Base-by-base conservation (phyloP, 2,329 filamentous ascomycete genomes). In the Exophiala dermatitidis region DNA sequence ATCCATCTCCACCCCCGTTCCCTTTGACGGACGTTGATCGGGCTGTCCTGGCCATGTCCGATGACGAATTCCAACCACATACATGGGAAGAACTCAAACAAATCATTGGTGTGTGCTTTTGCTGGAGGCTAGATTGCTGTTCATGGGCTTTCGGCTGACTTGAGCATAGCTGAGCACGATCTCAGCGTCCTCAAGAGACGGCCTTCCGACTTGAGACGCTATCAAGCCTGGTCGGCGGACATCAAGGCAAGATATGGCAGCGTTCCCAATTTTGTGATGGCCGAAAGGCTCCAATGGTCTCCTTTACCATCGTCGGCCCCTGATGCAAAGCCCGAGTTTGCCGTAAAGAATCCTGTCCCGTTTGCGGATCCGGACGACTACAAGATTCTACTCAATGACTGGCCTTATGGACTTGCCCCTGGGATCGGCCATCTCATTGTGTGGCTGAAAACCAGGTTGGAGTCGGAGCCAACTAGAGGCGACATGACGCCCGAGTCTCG, bases 351-450 rank as follows among this genome's bases (percentile, higher is more conserved):
- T 55, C 61, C 69, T 7, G 69, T 66, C 3, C 80, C 81, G 0
- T 83, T 84, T 64, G 74, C 72, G 44, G 71, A 81, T 60, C 59
- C 69, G 6, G 63, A 65, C 33, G 81, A 84, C 66, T 83, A 76
- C 66, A 73, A 69, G 52, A 77, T 83, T 50, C 69, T 83, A 44
- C 69, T 70, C 41, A 84, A 84, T 62, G 81, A 84, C 65, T 84
- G 81, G 81, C 78, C 79, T 1, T 84, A 84, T 65, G 80, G 79
- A 2, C 62, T 83, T 12, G 74, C 69, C 1, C 63, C 70, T 1
- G 78, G 76, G 2, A 79, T 84, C 57, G 67, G 63, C 10, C 81
- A 84, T 63, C 66, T 84, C 0, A 69, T 78, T 4, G 75, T 83
- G 28, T 84, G 81, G 81, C 65, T 74, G 32, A 77, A 77, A 50